phyloP scores from a whole-genome alignment of 257 asterid species.

The Solanum sitiens region DNA sequence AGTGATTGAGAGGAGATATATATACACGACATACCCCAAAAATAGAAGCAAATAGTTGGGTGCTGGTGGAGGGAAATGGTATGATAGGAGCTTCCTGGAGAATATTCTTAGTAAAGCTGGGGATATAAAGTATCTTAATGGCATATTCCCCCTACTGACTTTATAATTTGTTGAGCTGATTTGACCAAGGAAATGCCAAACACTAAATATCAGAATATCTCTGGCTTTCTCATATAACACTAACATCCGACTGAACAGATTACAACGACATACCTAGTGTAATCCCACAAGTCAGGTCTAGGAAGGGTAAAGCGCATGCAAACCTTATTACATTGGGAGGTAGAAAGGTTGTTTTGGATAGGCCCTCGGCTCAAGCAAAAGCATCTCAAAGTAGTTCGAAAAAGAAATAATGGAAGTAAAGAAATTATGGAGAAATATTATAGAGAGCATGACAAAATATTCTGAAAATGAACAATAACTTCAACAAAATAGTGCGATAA shows the following conservation, averaged over 20 bases:
- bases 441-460: background rate
- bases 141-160: slow-evolving; percentile 17
- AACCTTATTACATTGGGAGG: background rate
- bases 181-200: background rate
- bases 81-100: background rate
- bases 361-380: background rate
- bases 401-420: background rate
- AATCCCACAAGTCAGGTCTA: background rate
- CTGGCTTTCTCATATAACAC: background rate
- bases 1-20: background rate
- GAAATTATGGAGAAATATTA: background rate
- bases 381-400: background rate
- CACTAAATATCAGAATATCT: background rate
- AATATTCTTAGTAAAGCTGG: background rate
- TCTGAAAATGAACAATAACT: background rate
- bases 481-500: background rate
- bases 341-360: background rate
- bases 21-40: background rate
- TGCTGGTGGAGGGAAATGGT: background rate
- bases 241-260: background rate
- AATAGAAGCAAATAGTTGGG: background rate
- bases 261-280: background rate
- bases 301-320: background rate
- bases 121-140: background rate
- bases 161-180: background rate